Percentiles rank a stretch among this genome's conserved stretches.
These are phyloP conservation scores for Alternaria gansuensis DNA, from an alignment of 2,329 filamentous ascomycete genomes.

Conservation along the genomic window DNA sequence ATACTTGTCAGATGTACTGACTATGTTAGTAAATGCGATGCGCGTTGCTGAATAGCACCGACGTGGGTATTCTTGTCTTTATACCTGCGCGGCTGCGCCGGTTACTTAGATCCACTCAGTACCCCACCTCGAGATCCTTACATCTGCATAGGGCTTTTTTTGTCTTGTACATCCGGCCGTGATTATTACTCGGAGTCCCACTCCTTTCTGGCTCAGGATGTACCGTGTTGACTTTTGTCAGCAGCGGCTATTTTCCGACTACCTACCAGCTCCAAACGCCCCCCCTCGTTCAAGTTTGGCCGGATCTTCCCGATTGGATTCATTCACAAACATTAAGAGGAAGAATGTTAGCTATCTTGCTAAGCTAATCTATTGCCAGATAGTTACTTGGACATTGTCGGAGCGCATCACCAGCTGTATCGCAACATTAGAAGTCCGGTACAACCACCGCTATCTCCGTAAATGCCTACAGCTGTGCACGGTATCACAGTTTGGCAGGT, in stretches of 20 bases:
- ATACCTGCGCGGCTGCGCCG: slow-evolving; percentile 7
- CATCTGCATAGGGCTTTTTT: slow-evolving; percentile 13
- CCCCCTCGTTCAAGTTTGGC: not conserved
- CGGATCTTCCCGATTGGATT: slow-evolving; percentile 7
- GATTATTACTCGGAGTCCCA: slow-evolving; percentile 2
- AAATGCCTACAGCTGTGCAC: not conserved
- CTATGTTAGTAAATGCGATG: slow-evolving; percentile 4
- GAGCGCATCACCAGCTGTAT: not conserved
- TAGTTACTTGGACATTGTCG: not conserved
- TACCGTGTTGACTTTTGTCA: not conserved
- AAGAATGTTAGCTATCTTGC: not conserved
- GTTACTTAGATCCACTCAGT: slow-evolving; percentile 8
- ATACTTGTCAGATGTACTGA: slow-evolving; percentile 4
- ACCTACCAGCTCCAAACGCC: not conserved
- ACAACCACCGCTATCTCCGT: not conserved
- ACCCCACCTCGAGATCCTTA: slow-evolving; percentile 30
- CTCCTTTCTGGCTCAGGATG: not conserved
- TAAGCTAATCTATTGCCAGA: not conserved
- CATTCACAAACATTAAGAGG: not conserved
- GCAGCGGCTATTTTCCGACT: not conserved
- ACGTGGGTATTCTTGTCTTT: slow-evolving; percentile 17
- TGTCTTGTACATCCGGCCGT: slow-evolving; percentile 1
- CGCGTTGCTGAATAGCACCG: slow-evolving; percentile 2
- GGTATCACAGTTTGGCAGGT: not conserved
- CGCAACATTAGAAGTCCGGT: not conserved